Conservation (phyloP, 2,329 filamentous ascomycete genomes). For the Drechslera avenae region DNA sequence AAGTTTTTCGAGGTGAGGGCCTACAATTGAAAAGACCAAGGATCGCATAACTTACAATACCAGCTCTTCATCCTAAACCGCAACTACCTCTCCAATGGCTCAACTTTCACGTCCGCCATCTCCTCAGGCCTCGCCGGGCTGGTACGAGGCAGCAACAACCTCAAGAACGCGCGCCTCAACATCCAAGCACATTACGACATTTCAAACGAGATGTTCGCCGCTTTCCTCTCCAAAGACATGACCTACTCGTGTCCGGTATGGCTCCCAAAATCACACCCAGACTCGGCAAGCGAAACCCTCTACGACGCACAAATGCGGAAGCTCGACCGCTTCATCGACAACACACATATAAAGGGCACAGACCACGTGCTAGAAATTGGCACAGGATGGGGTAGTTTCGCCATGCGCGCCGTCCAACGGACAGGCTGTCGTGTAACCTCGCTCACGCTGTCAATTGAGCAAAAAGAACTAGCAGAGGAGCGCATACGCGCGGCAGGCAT, state of each 20-base stretch:
- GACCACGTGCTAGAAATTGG: constrained; percentile 78
- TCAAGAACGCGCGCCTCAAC: constrained; percentile 63
- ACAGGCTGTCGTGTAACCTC: constrained; percentile 73
- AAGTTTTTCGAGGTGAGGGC: constrained; percentile 66
- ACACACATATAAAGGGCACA: constrained; percentile 64
- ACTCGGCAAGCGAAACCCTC: constrained; percentile 60
- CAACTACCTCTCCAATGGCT: constrained; percentile 67
- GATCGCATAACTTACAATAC: constrained; percentile 20
- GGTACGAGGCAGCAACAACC: constrained; percentile 53
- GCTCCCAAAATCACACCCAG: constrained; percentile 53
- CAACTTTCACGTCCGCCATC: constrained; percentile 65
- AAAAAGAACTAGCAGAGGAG: constrained; percentile 69
- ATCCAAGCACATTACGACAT: constrained; percentile 77
- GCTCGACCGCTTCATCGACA: constrained; percentile 67
- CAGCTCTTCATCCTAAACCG: constrained; percentile 74
- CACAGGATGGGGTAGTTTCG: constrained; percentile 76
- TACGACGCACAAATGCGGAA: constrained; percentile 72
- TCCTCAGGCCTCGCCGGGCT: constrained; percentile 63
- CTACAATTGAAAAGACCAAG: background rate
- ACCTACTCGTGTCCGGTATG: constrained; percentile 76
- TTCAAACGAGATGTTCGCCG: constrained; percentile 75
- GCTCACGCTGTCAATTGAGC: constrained; percentile 70
- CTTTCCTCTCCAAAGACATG: constrained; percentile 76
- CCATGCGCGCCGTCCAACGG: constrained; percentile 68
- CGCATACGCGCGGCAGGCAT: constrained; percentile 67